Evolutionary conservation across 768 basidiomycete genomes (phyloP), one percentile per base, ranked within the genome.

Genomic region (Lentinula aciculospora): DNA sequence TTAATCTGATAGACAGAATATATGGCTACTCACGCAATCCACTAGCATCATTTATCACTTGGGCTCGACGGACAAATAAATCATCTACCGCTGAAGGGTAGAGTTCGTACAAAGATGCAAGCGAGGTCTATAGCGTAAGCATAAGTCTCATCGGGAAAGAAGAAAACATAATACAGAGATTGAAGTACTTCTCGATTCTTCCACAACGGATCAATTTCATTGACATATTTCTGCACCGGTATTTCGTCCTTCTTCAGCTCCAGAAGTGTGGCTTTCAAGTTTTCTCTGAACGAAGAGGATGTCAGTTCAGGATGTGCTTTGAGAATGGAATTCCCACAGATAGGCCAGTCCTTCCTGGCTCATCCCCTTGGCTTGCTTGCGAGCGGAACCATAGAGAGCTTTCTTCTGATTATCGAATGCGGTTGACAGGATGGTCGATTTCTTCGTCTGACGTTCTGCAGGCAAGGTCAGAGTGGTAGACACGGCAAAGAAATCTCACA

Each of bases 41-140:
- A 57, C 72, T 74, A 29, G 73, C 74, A 40, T 66, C 61, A 39
- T 76, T 69, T 34, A 75, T 67, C 19, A 61, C 57, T 12, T 69
- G 62, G 7, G 72, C 64, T 10, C 77, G 69, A 32, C 69, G 70
- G 27, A 65, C 61, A 25, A 72, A 74, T 15, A 77, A 47, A 42
- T 73, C 69, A 28, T 72, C 66, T 7, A 73, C 42, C 12, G 70
- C 60, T 8, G 67, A 32, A 17, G 69, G 60, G 60, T 72, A 72
- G 6, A 66, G 21, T 19, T 66, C 56, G 25, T 69, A 58, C 13
- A 72, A 63, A 1, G 64, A 62, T 5, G 60, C 53, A 21, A 64
- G 54, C 28, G 64, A 64, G 29, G 63, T 58, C 71, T 71, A 31
- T 45, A 56, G 42, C 37, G 58, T 21, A 42, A 50, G 3, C 59